Evolutionary conservation across 2,329 filamentous ascomycete genomes (phyloP), one percentile per base, ranked within the genome.

Genomic region (Emericellopsis cladophorae): DNA sequence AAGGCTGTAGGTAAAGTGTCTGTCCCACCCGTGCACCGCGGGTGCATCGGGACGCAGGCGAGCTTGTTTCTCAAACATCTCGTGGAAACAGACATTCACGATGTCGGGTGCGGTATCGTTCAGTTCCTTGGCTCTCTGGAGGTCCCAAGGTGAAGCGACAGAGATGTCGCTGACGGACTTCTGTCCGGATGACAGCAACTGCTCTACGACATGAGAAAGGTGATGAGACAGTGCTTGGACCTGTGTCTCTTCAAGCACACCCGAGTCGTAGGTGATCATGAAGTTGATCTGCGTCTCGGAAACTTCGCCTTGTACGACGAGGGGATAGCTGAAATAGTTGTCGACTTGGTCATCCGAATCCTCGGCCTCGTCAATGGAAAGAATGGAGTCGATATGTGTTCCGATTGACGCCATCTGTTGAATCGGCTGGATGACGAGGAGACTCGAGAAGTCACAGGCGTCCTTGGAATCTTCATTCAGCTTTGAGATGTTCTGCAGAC

Each of bases 401-500:
- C 16, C 35, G 29, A 21, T 33, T 9, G 10, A 14, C 12, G n/a
- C 35, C 18, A 37, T 29, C 18, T 36, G 12, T 14, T 43, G 21
- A n/a, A 36, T 22, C 8, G 37, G 42, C 36, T 46, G 44, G 7
- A 46, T 24, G 8, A 50, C 48, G 14, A 52, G 37, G 18, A 49
- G 31, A 24, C 40, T 47, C 14, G 38, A 41, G 24, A 51, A 49
- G 7, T 49, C 42, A 31, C 46, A 47, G 10, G 46, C 46, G 8
- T 40, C 42, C 15, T 39, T 38, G 4, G 42, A 41, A 8, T 31
- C 41, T 5, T 40, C 18, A 33, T 39, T 44, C 6, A 48, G 31
- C 36, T 42, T 44, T 10, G 37, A 31, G 18, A 53, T 50, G 26
- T 46, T 45, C 23, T 49, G 49, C 14, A 53, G 45, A 14, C 51